These are phyloP conservation scores for Lentinula aciculospora DNA, from an alignment of 768 basidiomycete genomes.

Conservation along the genomic window DNA sequence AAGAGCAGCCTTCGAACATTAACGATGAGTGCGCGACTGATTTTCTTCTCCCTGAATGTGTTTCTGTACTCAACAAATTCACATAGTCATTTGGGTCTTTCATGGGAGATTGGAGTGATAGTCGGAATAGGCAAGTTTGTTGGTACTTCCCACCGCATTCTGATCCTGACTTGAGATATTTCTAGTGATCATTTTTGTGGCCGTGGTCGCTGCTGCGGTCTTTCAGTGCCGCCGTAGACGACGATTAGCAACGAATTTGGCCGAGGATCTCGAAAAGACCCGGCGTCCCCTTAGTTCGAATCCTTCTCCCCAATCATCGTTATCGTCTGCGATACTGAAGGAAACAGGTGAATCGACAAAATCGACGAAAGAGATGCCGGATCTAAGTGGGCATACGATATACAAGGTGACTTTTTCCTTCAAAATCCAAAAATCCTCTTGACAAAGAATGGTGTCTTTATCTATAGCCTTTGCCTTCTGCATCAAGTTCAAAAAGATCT, in stretches of 20 bases:
- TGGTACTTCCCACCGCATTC: not conserved
- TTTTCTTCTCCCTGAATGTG: not conserved
- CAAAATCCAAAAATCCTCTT: not conserved
- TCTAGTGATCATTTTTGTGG: slow-evolving; percentile 15
- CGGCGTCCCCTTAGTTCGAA: not conserved
- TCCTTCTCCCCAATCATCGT: not conserved
- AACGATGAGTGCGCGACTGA: not conserved
- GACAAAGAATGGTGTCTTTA: too few relatives aligned
- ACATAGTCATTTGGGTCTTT: slow-evolving; percentile 15
- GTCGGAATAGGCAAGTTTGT: slow-evolving; percentile 16
- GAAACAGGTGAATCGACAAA: not conserved
- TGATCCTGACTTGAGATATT: not conserved
- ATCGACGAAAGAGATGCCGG: not conserved
- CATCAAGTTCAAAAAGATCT: slow-evolving; percentile 5
- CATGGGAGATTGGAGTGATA: slow-evolving; percentile 23
- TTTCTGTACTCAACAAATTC: not conserved
- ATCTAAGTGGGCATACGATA: slow-evolving; percentile 10
- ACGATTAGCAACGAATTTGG: not conserved
- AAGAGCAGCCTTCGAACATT: not conserved
- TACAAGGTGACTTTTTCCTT: slow-evolving; percentile 18
- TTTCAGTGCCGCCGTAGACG: slow-evolving; percentile 11
- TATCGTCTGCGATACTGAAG: not conserved
- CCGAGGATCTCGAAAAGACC: not conserved
- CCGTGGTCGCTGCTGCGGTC: slow-evolving; percentile 14
- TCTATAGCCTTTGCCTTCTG: slow-evolving; percentile 6